Conservation (phyloP, 306 rosid species). For the Prunus dulcis region DNA sequence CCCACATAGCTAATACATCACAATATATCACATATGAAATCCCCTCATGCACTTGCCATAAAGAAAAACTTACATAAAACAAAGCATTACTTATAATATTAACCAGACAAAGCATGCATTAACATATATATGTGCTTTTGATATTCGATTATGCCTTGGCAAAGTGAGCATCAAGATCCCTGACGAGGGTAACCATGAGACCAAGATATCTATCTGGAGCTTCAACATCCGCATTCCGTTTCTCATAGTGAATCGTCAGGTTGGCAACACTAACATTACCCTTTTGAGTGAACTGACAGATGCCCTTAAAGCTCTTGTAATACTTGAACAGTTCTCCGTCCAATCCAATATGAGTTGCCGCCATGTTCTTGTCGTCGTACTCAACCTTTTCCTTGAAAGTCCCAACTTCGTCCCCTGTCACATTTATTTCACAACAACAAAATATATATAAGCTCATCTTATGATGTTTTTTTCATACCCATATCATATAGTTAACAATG, state of each 20-base stretch:
- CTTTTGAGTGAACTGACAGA: constrained; percentile 24
- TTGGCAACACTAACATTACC: constrained; percentile 7
- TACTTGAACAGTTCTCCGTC: constrained; percentile 34
- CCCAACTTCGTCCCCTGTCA: constrained; percentile 22
- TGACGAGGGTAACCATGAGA: constrained; percentile 22
- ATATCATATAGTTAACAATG: background rate
- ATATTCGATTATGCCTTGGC: background rate
- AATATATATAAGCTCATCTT: background rate
- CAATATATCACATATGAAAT: too few species aligned
- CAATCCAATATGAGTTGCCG: constrained; percentile 10
- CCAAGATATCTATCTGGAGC: constrained; percentile 26
- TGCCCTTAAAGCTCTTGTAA: constrained; percentile 24
- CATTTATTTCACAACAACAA: background rate
- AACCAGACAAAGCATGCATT: background rate
- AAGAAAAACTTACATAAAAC: too few species aligned
- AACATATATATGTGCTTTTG: background rate
- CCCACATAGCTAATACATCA: too few species aligned
- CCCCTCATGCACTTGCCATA: too few species aligned
- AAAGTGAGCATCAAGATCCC: constrained; percentile 33
- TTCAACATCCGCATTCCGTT: constrained; percentile 19
- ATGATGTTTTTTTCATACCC: background rate
- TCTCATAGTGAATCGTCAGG: constrained; percentile 33
- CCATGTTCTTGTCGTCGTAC: constrained; percentile 18
- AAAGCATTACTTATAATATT: too few species aligned
- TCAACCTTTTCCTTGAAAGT: constrained; percentile 36